Percentiles rank a stretch among this genome's conserved stretches.
Conservation (phyloP, 371 early-diverging fungal species). For the Apophysomyces trapeziformis region DNA sequence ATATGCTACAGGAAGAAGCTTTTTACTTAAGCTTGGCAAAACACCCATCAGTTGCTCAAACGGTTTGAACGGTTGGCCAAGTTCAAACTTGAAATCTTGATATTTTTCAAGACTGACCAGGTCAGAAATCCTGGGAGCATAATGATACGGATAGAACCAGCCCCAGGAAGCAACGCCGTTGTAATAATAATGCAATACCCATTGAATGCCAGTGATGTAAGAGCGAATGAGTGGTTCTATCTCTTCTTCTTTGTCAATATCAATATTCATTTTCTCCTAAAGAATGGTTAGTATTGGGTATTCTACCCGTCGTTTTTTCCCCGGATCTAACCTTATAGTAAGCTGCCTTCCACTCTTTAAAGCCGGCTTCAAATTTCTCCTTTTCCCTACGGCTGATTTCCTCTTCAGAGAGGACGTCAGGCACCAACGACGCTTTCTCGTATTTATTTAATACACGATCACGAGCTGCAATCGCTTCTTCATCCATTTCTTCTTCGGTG, state of each 20-base stretch:
- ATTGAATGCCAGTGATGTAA: conserved; percentile 95
- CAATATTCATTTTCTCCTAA: conserved; percentile 73
- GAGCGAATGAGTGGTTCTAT: conserved; percentile 70
- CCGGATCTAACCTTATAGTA: conserved; percentile 65
- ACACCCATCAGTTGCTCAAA: conserved; percentile 99
- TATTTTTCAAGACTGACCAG: conserved; percentile 61
- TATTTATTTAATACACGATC: conserved; percentile 70
- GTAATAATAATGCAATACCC: conserved; percentile 98
- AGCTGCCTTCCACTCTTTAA: conserved; percentile 67
- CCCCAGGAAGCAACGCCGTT: conserved; percentile 96
- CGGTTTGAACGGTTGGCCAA: conserved; percentile 91
- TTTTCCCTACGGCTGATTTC: conserved; percentile 57
- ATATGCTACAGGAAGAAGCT: conserved; percentile 81
- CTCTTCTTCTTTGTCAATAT: conserved; percentile 47
- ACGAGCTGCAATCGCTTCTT: conserved; percentile 66
- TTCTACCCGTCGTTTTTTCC: not conserved
- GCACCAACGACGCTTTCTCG: conserved; percentile 64
- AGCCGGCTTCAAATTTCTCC: conserved; percentile 56
- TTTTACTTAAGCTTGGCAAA: conserved; percentile 85
- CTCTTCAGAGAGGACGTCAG: conserved; percentile 52
- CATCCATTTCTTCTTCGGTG: conserved; percentile 50
- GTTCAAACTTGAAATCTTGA: conserved; percentile 68
- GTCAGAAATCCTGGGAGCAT: conserved; percentile 95
- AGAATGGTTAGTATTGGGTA: too few relatives aligned
- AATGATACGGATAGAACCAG: conserved; percentile 99